phyloP scores from a whole-genome alignment of 371 early-diverging fungal genomes.

The Capniomyces stellatus region DNA sequence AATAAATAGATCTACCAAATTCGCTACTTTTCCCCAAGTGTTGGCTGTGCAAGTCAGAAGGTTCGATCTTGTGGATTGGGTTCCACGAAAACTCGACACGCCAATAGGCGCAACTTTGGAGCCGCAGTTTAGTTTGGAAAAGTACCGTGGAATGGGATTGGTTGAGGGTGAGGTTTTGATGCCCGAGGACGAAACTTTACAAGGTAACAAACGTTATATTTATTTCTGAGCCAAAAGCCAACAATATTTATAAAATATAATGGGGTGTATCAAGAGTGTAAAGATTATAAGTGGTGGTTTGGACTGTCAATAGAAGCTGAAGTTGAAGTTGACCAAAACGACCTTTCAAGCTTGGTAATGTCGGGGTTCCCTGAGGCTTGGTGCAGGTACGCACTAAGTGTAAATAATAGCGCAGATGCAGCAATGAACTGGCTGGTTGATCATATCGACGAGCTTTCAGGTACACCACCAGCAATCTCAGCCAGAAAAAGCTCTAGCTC shows the following conservation, averaged over 20 bases:
- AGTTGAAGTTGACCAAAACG: slow-evolving; percentile 38
- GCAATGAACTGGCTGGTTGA: slow-evolving; percentile 91
- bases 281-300: no score
- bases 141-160: background rate
- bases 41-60: slow-evolving; percentile 62
- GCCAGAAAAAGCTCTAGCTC: background rate
- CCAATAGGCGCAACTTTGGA: slow-evolving; percentile 36
- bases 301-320: slow-evolving; percentile 3
- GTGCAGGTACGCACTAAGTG: slow-evolving; percentile 62
- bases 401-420: slow-evolving; percentile 67
- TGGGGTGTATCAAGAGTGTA: no score
- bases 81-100: slow-evolving; percentile 59
- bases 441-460: slow-evolving; percentile 77
- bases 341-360: slow-evolving; percentile 49
- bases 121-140: background rate
- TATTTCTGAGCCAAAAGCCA: slow-evolving; percentile 43
- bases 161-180: slow-evolving; percentile 1
- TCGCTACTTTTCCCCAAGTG: slow-evolving; percentile 69
- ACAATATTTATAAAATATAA: background rate
- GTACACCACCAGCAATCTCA: slow-evolving; percentile 18
- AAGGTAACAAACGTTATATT: slow-evolving; percentile 2
- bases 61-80: slow-evolving; percentile 79
- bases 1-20: slow-evolving; percentile 37
- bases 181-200: background rate
- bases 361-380: slow-evolving; percentile 86